A percentile compares a stretch with the other conserved stretches of the same genome.
These are phyloP conservation scores for Blastobotrys robertii DNA, from an alignment of 805 yeast genomes.

Conservation along the genomic window DNA sequence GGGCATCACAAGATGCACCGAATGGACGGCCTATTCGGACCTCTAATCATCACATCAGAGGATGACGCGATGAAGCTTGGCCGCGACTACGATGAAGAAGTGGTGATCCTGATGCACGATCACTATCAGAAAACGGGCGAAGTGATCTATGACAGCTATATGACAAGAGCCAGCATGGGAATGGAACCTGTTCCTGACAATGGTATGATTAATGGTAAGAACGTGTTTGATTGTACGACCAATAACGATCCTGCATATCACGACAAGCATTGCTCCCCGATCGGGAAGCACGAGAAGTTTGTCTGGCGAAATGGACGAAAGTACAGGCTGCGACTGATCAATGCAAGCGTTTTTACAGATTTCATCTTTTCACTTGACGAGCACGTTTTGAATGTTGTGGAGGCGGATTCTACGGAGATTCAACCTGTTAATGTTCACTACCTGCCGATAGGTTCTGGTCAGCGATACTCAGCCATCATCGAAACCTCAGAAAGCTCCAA, in stretches of 20 bases:
- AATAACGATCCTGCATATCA: neutral
- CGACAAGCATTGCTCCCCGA: constrained; percentile 1
- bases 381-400: constrained; percentile 21
- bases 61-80: constrained; percentile 19
- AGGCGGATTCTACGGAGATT: constrained; percentile 25
- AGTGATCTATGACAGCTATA: constrained; percentile 27
- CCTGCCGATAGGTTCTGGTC: constrained; percentile 54
- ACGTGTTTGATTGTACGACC: constrained; percentile 20
- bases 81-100: constrained; percentile 21
- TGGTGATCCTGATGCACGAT: constrained; percentile 32
- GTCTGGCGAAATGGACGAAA: constrained; percentile 8
- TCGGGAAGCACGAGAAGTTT: constrained; percentile 6
- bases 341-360: constrained; percentile 24
- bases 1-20: constrained; percentile 39
- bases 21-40: constrained; percentile 41
- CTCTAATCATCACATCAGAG: constrained; percentile 33
- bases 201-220: constrained; percentile 34
- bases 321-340: constrained; percentile 19
- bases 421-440: constrained; percentile 15
- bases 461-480: constrained; percentile 56
- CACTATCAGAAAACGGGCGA: constrained; percentile 30
- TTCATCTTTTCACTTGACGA: constrained; percentile 23
- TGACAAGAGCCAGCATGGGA: constrained; percentile 32
- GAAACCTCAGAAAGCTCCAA: neutral
- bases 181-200: constrained; percentile 31